Base-by-base conservation (phyloP, 106 monocot species). In the Acorus gramineus region DNA sequence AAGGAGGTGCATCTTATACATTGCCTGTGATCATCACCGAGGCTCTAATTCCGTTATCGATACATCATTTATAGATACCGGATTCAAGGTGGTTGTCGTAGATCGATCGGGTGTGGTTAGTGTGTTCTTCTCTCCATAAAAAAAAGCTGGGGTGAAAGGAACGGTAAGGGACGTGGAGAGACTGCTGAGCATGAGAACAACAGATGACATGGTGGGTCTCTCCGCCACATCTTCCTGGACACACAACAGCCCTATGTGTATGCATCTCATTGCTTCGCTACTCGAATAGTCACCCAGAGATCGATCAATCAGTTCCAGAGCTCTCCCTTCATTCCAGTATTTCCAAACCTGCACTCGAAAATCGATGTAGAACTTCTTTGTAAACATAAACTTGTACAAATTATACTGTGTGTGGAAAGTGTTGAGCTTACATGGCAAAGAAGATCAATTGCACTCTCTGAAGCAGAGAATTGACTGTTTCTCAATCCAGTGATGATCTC, bases 201-300 rank as follows among this genome's bases (percentile, higher is more conserved):
- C 66, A 14, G 14, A 6, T 66, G 11, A 12, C 66, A 66, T 66
- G 1, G 52, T 66, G 2, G 66, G 66, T 44, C 66, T 14, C 14
- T 53, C 49, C 2, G 50, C 53, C 11, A 52, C 10, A 53, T 6
- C 13, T 42, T 52, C 66, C 52, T 54, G 66, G 4, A 14, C 53
- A 28, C 28, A 28, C 28, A 28, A 28, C 28, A 28, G 28, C 28
- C 28, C 28, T 28, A 28, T 28, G 28, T 54, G 2, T 5, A 66
- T 66, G 8, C n/a, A 66, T 46, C 53, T 66, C 8, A 42, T 5
- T 2, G 54, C 66, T 52, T 66, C 51, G 1, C 9, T 14, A 14
- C 14, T 7, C 7, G 12, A 1, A 54, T 1, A 14, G 8, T 6
- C 9, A 3, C 42, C 9, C 7, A 66, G 7, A 0, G 4, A 3